A percentile compares a stretch with the other conserved stretches of the same genome.
phyloP scores from a whole-genome alignment of 1,139 yeast species.

The Arxiozyma bovina region DNA sequence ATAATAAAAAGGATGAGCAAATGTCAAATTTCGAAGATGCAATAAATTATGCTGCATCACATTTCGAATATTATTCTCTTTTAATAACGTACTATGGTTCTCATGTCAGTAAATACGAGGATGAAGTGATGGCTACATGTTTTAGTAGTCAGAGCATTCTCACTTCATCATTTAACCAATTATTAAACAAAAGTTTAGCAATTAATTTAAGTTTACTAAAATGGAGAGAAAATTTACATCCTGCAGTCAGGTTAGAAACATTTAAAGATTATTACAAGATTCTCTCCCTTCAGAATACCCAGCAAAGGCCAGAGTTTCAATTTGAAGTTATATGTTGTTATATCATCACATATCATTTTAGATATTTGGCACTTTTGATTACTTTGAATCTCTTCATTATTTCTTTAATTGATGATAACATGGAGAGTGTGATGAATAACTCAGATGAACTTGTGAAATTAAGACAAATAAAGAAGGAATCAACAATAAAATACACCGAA shows the following conservation, averaged over 20 bases:
- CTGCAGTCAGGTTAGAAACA: slow-evolving; percentile 9
- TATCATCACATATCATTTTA: slow-evolving; percentile 9
- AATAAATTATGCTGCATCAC: slow-evolving; percentile 5
- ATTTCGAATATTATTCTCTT: slow-evolving; percentile 7
- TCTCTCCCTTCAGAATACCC: slow-evolving; percentile 6
- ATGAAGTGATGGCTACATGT: slow-evolving; percentile 7
- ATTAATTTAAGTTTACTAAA: slow-evolving; percentile 8
- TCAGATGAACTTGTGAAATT: not conserved
- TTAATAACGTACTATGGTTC: slow-evolving; percentile 10
- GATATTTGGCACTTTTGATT: slow-evolving; percentile 5
- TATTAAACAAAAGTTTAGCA: slow-evolving; percentile 8
- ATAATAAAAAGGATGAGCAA: not conserved
- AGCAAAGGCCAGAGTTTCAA: slow-evolving; percentile 5
- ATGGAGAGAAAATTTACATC: slow-evolving; percentile 14
- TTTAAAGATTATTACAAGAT: slow-evolving; percentile 10
- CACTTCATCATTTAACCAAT: slow-evolving; percentile 9
- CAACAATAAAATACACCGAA: slow-evolving; percentile 5
- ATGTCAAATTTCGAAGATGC: slow-evolving; percentile 5
- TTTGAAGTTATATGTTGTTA: slow-evolving; percentile 9
- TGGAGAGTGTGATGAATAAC: not conserved
- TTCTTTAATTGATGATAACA: slow-evolving; percentile 10
- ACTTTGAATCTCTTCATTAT: slow-evolving; percentile 7
- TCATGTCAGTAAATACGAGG: slow-evolving; percentile 7
- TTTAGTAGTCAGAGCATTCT: slow-evolving; percentile 7
- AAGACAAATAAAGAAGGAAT: not conserved